Evolutionary conservation across 2,329 filamentous ascomycete genomes (phyloP).

Genomic region (Paracorniculantispora psalliotae): DNA sequence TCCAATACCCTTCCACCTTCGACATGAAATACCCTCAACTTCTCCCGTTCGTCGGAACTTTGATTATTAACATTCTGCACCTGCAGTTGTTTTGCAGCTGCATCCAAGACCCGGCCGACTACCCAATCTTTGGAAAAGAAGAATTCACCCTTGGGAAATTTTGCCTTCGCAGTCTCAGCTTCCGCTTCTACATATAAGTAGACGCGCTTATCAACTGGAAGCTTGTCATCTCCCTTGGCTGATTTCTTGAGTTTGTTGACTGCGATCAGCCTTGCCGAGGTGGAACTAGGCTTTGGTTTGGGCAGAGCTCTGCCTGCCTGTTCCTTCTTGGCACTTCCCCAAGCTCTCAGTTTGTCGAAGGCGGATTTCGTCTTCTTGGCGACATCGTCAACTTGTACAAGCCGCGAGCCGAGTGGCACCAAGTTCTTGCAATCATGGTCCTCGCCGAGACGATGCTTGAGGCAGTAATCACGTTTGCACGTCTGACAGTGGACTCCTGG

Average conservation of each 20-base stretch:
- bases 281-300: conserved; percentile 57
- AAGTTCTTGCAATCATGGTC: conserved; percentile 83
- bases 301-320: conserved; percentile 54
- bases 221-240: conserved; percentile 83
- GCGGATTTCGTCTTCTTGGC: conserved; percentile 68
- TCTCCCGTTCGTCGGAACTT: conserved; percentile 68
- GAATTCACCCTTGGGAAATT: conserved; percentile 76
- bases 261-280: conserved; percentile 61
- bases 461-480: conserved; percentile 71
- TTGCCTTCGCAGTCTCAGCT: conserved; percentile 76
- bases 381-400: conserved; percentile 39
- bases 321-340: conserved; percentile 71
- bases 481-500: conserved; percentile 66
- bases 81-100: conserved; percentile 70
- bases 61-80: conserved; percentile 82
- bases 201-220: conserved; percentile 76
- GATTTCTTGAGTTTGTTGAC: conserved; percentile 76
- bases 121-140: conserved; percentile 83
- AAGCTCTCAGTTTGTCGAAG: conserved; percentile 70
- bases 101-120: conserved; percentile 76
- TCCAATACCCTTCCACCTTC: conserved; percentile 83
- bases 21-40: conserved; percentile 85
- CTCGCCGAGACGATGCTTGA: conserved; percentile 70
- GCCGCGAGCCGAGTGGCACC: conserved; percentile 49
- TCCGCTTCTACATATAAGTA: conserved; percentile 90